Evolutionary conservation across 208 protist genomes (phyloP).

Genomic region (Leptomonas seymouri): DNA sequence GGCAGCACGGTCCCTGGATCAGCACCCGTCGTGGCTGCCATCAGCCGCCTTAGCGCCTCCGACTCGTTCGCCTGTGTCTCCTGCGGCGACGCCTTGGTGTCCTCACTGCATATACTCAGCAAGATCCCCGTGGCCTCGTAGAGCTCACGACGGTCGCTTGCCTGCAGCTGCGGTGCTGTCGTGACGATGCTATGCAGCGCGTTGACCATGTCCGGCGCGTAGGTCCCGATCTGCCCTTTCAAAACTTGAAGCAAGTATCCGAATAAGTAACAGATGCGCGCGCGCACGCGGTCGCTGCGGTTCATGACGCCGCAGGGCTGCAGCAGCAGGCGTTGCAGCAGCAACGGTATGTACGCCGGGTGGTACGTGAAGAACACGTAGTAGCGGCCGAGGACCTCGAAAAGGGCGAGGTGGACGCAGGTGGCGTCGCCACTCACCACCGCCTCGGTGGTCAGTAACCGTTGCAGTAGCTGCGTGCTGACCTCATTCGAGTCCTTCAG

Average conservation of each 20-base stretch:
- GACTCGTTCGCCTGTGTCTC: constrained; percentile 6
- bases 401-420: constrained; percentile 75
- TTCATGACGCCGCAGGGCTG: constrained; percentile 71
- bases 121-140: constrained; percentile 76
- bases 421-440: constrained; percentile 32
- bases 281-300: constrained; percentile 50
- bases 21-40: not conserved
- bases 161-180: constrained; percentile 36
- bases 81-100: not conserved
- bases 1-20: not conserved
- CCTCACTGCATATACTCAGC: constrained; percentile 43
- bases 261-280: constrained; percentile 76
- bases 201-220: constrained; percentile 61
- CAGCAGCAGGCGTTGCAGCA: constrained; percentile 74
- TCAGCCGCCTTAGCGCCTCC: constrained; percentile 6
- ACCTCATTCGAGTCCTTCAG: constrained; percentile 41
- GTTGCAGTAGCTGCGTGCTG: constrained; percentile 52
- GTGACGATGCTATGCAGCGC: constrained; percentile 62
- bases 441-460: constrained; percentile 48
- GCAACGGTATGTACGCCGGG: constrained; percentile 47
- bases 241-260: constrained; percentile 68
- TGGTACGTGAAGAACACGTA: constrained; percentile 71
- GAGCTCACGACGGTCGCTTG: constrained; percentile 63
- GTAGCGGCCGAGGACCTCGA: constrained; percentile 80
- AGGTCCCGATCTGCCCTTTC: constrained; percentile 36